Evolutionary conservation across 2,329 filamentous ascomycete genomes (phyloP).

Genomic region (Phialemonium atrogriseum): DNA sequence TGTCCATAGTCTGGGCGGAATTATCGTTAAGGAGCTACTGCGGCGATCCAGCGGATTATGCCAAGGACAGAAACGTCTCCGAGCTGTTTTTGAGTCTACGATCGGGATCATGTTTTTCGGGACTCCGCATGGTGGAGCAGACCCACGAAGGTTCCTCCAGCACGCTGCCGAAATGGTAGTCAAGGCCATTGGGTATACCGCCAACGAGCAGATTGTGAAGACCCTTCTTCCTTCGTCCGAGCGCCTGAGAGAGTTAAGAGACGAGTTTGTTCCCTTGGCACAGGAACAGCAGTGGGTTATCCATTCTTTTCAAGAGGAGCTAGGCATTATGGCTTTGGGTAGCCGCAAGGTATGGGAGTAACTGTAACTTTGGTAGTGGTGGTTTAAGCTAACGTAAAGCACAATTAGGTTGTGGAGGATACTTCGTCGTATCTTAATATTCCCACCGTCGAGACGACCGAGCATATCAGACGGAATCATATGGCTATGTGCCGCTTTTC

Average conservation of each 20-base stretch:
- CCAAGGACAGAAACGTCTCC: no score
- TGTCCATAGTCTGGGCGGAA: constrained; percentile 23
- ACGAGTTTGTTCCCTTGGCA: constrained; percentile 20
- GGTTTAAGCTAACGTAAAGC: not conserved
- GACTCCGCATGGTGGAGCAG: constrained; percentile 20
- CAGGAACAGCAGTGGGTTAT: constrained; percentile 20
- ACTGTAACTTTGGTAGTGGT: not conserved
- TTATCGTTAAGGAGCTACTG: constrained; percentile 20
- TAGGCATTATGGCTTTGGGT: constrained; percentile 5
- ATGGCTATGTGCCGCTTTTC: constrained; percentile 27
- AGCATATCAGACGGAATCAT: constrained; percentile 24
- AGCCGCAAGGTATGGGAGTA: no score
- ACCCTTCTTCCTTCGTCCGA: constrained; percentile 23
- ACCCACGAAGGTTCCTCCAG: constrained; percentile 15
- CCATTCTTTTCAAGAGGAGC: constrained; percentile 26
- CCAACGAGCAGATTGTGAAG: constrained; percentile 24
- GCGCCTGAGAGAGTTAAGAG: constrained; percentile 20
- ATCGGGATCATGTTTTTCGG: constrained; percentile 22
- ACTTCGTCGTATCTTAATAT: constrained; percentile 24
- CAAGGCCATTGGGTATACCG: constrained; percentile 11
- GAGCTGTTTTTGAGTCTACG: constrained; percentile 13
- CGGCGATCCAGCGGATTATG: no score
- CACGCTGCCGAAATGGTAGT: constrained; percentile 9
- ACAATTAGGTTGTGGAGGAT: constrained; percentile 23
- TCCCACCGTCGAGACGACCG: constrained; percentile 20